These are phyloP conservation scores for Cutaneotrichosporon spelunceum DNA, from an alignment of 1,284 basidiomycete genomes.

Conservation along the genomic window DNA sequence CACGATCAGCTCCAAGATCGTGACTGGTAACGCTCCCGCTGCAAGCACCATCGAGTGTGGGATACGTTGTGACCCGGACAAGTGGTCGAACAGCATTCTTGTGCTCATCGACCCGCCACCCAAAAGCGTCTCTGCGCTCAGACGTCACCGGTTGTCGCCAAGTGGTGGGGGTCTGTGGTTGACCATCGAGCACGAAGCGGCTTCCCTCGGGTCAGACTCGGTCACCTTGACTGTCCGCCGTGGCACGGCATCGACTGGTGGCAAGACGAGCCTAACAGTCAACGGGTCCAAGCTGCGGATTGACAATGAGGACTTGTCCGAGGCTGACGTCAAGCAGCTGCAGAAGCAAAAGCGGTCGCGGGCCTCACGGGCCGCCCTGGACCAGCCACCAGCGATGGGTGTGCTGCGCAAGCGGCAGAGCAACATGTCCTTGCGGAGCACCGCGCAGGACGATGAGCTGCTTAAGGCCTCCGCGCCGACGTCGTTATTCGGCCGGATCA, in stretches of 20 bases:
- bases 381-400: constrained; percentile 78
- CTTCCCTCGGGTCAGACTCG: constrained; percentile 70
- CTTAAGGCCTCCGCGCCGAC: constrained; percentile 24
- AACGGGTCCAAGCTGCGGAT: constrained; percentile 84
- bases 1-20: constrained; percentile 9
- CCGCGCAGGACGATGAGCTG: constrained; percentile 14
- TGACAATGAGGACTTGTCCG: constrained; percentile 86
- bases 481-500: constrained; percentile 25
- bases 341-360: constrained; percentile 81
- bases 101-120: constrained; percentile 94
- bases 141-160: constrained; percentile 78
- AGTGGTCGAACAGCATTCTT: constrained; percentile 82
- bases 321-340: constrained; percentile 80
- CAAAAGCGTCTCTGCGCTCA: constrained; percentile 73
- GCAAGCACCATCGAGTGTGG: constrained; percentile 73
- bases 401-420: constrained; percentile 58
- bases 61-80: constrained; percentile 87
- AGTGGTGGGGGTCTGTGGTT: constrained; percentile 96
- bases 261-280: constrained; percentile 71
- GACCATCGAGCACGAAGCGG: constrained; percentile 81
- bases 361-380: constrained; percentile 80
- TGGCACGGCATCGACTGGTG: constrained; percentile 56
- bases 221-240: constrained; percentile 65
- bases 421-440: constrained; percentile 27
- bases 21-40: not conserved